Base-by-base conservation (phyloP, 176 grass and related monocot genomes). In the Themeda triandra region DNA sequence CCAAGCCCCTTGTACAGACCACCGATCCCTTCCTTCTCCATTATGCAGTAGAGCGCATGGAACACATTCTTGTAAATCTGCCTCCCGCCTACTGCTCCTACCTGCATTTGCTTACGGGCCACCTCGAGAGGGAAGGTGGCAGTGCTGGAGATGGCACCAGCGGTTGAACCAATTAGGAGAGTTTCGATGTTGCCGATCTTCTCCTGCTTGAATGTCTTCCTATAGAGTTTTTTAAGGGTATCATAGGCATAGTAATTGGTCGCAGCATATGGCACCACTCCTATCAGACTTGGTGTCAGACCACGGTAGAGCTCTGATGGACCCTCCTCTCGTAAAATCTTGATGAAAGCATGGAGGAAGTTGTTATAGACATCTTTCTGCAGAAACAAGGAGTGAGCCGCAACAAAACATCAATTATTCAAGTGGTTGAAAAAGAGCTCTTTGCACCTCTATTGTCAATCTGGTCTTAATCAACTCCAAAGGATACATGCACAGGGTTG, bases 111-210 rank as follows among this genome's bases (percentile, higher is more conserved):
- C 78, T 99, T 99, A 27, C 96, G 89, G 67, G 96, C 93, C 15
- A 99, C 96, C 78, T 99, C 96, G 0, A 99, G 93, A 2, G 96
- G 96, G 78, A 99, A 99, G 59, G 96, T 99, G 31, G 96, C 89
- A 6, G 91, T 94, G 87, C 93, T 96, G 3, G 96, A 99, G 41
- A 99, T 92, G 28, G 96, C 91, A 66, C 96, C 96, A 8, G 93
- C 93, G 13, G 89, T 81, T 36, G 96, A 96, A 23, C 96, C 96
- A 0, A 99, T 99, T 11, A 99, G 70, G 71, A 96, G 96, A 42
- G 93, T 99, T 15, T 81, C 88, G n/a, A 99, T 40, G 73, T 99
- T 99, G 73, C 93, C 82, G 78, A 99, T 96, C 44, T 99, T 88
- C 67, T 96, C 92, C 36, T 83, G 80, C 73, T 96, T 94, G 78